phyloP scores from a whole-genome alignment of 768 basidiomycete species.

The Fomitopsis pulvina region DNA sequence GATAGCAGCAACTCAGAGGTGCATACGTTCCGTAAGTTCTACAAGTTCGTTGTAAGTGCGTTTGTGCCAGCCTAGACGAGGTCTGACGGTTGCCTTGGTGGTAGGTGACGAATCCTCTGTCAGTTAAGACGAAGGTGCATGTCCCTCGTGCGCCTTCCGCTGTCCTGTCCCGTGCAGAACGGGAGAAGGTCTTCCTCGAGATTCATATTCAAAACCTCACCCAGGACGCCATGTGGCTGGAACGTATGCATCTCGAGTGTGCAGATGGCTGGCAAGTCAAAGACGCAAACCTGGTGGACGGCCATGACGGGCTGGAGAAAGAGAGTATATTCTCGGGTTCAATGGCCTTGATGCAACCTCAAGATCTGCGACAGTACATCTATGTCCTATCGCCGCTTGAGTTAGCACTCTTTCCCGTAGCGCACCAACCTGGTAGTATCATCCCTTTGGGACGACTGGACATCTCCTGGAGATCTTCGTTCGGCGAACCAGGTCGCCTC shows the following conservation, averaged over 20 bases:
- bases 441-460: conserved; percentile 84
- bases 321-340: conserved; percentile 51
- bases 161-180: conserved; percentile 50
- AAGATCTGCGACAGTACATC: conserved; percentile 82
- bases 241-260: conserved; percentile 74
- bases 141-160: conserved; percentile 67
- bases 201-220: conserved; percentile 90
- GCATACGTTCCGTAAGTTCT: conserved; percentile 81
- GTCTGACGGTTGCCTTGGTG: neutral
- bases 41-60: conserved; percentile 77
- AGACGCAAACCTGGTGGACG: conserved; percentile 41
- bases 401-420: conserved; percentile 37
- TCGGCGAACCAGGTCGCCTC: conserved; percentile 81
- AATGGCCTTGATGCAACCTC: conserved; percentile 71
- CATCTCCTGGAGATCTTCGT: conserved; percentile 80
- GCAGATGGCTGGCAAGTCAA: conserved; percentile 57
- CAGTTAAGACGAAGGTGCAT: conserved; percentile 94
- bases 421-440: conserved; percentile 58
- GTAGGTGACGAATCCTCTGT: conserved; percentile 90
- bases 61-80: neutral
- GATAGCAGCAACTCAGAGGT: conserved; percentile 47
- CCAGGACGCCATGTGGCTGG: conserved; percentile 68
- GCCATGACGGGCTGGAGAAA: conserved; percentile 18
- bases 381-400: conserved; percentile 64
- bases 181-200: conserved; percentile 86